These are phyloP conservation scores for Zygotorulaspora florentina DNA, from an alignment of 805 yeast genomes.

Conservation along the genomic window DNA sequence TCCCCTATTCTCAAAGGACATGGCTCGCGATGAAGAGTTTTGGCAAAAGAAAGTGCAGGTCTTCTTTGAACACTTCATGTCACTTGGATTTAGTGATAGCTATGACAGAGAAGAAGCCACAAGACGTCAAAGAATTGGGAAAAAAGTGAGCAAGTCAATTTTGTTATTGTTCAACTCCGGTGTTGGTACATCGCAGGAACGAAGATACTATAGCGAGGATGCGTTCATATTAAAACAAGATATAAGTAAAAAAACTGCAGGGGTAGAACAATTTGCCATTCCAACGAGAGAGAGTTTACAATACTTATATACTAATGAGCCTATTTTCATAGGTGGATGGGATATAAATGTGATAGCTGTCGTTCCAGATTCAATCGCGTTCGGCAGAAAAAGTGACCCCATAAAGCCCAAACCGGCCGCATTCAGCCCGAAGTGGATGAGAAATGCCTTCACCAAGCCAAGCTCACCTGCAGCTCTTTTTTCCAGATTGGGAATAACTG, in stretches of 20 bases:
- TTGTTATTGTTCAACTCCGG: slow-evolving; percentile 73
- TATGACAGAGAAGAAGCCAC: slow-evolving; percentile 73
- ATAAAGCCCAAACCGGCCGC: slow-evolving; percentile 3
- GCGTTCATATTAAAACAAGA: slow-evolving; percentile 27
- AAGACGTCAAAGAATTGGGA: slow-evolving; percentile 59
- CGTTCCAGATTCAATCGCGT: slow-evolving; percentile 21
- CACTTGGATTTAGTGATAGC: slow-evolving; percentile 64
- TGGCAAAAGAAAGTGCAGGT: slow-evolving; percentile 81
- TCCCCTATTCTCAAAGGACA: slow-evolving; percentile 58
- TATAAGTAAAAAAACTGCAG: slow-evolving; percentile 31
- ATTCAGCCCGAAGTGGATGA: slow-evolving; percentile 28
- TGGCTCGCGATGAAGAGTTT: slow-evolving; percentile 50
- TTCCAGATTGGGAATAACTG: slow-evolving; percentile 26
- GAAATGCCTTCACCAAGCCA: slow-evolving; percentile 21
- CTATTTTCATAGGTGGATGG: slow-evolving; percentile 47
- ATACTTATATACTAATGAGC: slow-evolving; percentile 32
- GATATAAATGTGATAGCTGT: slow-evolving; percentile 70
- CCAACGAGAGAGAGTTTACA: slow-evolving; percentile 40
- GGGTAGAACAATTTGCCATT: slow-evolving; percentile 36
- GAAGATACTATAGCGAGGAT: slow-evolving; percentile 41
- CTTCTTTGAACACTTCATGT: slow-evolving; percentile 73
- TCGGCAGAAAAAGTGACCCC: slow-evolving; percentile 5
- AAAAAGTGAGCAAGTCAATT: slow-evolving; percentile 58
- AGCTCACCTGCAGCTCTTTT: slow-evolving; percentile 24
- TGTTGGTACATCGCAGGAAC: slow-evolving; percentile 56